Conservation (phyloP, 257 asterid genomes). For the Handroanthus guayacan region DNA sequence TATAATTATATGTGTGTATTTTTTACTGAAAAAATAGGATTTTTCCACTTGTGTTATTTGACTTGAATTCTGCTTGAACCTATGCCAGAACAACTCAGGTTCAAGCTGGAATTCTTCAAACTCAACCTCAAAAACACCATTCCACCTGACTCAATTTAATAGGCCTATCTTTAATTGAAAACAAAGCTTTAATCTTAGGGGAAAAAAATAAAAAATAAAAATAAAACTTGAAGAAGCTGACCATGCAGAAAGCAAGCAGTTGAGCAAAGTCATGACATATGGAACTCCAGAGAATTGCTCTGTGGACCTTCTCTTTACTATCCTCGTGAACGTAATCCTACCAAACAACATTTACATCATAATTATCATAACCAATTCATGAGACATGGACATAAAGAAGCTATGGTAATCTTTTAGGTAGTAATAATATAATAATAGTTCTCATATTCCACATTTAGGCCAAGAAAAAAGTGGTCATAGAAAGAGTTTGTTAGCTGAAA, state of each 20-base stretch:
- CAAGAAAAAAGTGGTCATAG: neutral
- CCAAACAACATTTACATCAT: neutral
- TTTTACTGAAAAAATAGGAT: too few species aligned
- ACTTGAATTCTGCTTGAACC: too few species aligned
- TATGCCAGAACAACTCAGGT: too few species aligned
- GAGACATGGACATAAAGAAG: neutral
- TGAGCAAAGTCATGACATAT: constrained; percentile 83
- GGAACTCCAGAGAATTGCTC: constrained; percentile 91
- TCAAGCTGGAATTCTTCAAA: too few species aligned
- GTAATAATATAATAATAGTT: neutral
- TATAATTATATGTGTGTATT: too few species aligned
- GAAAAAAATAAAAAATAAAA: too few species aligned
- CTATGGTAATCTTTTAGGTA: neutral
- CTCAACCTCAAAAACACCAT: too few species aligned
- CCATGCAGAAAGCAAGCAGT: constrained; percentile 91
- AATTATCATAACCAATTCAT: neutral
- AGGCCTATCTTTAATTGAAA: too few species aligned
- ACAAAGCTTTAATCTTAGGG: too few species aligned
- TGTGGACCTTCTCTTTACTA: constrained; percentile 55
- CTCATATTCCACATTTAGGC: neutral
- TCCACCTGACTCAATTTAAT: too few species aligned
- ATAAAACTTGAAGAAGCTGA: constrained; percentile 15
- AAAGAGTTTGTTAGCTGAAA: too few species aligned
- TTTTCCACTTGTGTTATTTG: too few species aligned
- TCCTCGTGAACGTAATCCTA: constrained; percentile 87